Evolutionary conservation across 2,329 filamentous ascomycete genomes (phyloP).

Genomic region (Fusarium floridanum): DNA sequence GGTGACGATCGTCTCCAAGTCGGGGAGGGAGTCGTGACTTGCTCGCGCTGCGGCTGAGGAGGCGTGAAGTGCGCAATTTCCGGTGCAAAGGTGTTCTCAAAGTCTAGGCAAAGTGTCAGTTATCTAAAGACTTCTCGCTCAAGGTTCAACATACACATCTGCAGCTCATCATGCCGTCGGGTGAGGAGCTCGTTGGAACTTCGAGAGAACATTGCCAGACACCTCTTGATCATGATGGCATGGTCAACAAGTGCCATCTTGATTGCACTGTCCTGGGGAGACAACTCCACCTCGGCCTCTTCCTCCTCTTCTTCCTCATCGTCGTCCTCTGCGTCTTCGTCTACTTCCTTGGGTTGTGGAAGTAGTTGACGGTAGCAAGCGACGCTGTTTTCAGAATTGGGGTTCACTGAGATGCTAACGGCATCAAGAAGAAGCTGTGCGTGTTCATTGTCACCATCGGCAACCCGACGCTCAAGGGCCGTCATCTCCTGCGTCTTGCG

Average conservation of each 20-base stretch:
- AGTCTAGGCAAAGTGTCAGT: constrained; percentile 60
- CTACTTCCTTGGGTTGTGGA: constrained; percentile 61
- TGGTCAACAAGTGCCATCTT: constrained; percentile 90
- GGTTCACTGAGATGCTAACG: constrained; percentile 81
- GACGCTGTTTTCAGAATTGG: constrained; percentile 80
- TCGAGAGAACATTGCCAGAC: constrained; percentile 76
- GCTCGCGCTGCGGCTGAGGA: constrained; percentile 58
- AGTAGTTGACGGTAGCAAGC: constrained; percentile 82
- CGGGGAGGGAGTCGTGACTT: constrained; percentile 58
- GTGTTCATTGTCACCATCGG: constrained; percentile 78
- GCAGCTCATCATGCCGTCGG: constrained; percentile 70
- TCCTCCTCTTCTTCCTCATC: constrained; percentile 60
- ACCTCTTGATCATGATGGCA: constrained; percentile 87
- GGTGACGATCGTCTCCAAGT: constrained; percentile 65
- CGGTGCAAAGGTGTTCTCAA: constrained; percentile 72
- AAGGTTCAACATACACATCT: constrained; percentile 68
- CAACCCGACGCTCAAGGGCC: constrained; percentile 78
- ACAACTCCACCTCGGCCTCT: constrained; percentile 63
- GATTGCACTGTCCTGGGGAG: constrained; percentile 80
- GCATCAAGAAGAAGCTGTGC: constrained; percentile 79
- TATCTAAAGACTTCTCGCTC: neutral
- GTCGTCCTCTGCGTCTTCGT: constrained; percentile 57
- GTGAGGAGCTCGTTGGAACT: constrained; percentile 71
- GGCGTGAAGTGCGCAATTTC: constrained; percentile 75
- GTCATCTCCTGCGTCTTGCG: constrained; percentile 91